These are phyloP conservation scores for Hippophae rhamnoides DNA, from an alignment of 306 rosid genomes.

Conservation along the genomic window DNA sequence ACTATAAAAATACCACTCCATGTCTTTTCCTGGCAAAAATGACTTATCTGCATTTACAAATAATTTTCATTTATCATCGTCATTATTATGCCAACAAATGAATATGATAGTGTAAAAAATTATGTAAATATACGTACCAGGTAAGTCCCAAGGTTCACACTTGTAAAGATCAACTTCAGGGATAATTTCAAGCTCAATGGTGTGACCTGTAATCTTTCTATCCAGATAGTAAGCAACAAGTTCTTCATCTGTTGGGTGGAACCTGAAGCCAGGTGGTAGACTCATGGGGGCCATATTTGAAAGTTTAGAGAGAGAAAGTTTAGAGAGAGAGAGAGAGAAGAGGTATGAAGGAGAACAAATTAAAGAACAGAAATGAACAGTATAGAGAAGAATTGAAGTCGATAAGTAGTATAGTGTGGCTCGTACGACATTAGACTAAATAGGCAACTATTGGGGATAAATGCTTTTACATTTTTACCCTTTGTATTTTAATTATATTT, in stretches of 20 bases:
- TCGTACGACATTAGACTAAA: conserved; percentile 48
- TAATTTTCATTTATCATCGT: no score
- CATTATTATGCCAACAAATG: no score
- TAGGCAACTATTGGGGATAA: conserved; percentile 49
- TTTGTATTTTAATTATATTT: conserved; percentile 14
- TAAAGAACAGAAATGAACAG: conserved; percentile 2
- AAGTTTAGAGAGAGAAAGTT: conserved; percentile 14
- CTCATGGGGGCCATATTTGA: conserved; percentile 75
- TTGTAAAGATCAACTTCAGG: conserved; percentile 95
- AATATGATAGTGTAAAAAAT: no score
- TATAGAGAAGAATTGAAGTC: conserved; percentile 1
- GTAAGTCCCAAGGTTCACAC: conserved; percentile 97
- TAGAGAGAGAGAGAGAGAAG: conserved; percentile 3
- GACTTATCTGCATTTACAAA: conserved; percentile 49
- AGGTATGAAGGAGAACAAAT: conserved; percentile 18
- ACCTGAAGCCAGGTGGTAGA: conserved; percentile 98
- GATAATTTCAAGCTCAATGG: conserved; percentile 89
- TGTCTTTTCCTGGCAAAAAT: conserved; percentile 74
- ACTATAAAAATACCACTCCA: conserved; percentile 97
- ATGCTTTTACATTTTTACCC: conserved; percentile 16
- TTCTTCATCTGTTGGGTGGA: conserved; percentile 96
- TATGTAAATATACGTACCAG: conserved; percentile 38
- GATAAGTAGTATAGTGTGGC: conserved; percentile 20
- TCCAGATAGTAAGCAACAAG: conserved; percentile 90
- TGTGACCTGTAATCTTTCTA: conserved; percentile 67